Conservation (phyloP, 176 grass and related monocot genomes). For the Avena sativa region DNA sequence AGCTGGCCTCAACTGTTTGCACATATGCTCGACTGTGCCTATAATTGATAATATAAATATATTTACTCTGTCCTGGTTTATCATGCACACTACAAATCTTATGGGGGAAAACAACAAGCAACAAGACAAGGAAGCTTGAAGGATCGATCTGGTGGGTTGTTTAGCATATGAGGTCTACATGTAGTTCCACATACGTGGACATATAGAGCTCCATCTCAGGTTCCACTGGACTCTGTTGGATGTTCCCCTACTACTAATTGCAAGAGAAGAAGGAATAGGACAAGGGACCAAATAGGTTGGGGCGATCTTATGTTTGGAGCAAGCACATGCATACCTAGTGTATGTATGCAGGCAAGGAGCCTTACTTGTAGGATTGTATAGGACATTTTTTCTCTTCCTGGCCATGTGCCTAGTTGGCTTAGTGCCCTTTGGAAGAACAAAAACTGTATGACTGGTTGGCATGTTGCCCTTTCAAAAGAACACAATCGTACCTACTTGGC, state of each 20-base stretch:
- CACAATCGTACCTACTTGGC: background rate
- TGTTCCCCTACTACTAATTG: slow-evolving; percentile 50
- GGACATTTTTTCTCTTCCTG: background rate
- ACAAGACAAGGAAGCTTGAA: slow-evolving; percentile 39
- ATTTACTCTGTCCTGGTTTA: background rate
- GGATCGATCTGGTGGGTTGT: slow-evolving; percentile 30
- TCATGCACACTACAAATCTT: background rate
- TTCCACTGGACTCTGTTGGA: slow-evolving; percentile 48
- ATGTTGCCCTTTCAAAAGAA: background rate
- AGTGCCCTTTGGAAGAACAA: background rate
- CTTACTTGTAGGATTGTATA: background rate
- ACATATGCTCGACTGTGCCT: background rate
- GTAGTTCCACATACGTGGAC: slow-evolving; percentile 2
- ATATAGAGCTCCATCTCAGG: slow-evolving; percentile 38
- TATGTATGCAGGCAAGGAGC: background rate
- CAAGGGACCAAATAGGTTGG: slow-evolving; percentile 42
- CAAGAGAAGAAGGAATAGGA: slow-evolving; percentile 27
- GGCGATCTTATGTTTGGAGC: slow-evolving; percentile 43
- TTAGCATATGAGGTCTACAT: slow-evolving; percentile 48
- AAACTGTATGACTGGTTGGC: background rate
- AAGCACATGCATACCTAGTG: slow-evolving; percentile 40
- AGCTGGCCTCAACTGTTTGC: slow-evolving; percentile 6
- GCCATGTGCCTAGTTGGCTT: slow-evolving; percentile 37
- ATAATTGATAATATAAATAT: background rate
- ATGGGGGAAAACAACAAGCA: background rate